Base-by-base conservation (phyloP, 1,139 yeast species). In the Yamadazyma taylorii region DNA sequence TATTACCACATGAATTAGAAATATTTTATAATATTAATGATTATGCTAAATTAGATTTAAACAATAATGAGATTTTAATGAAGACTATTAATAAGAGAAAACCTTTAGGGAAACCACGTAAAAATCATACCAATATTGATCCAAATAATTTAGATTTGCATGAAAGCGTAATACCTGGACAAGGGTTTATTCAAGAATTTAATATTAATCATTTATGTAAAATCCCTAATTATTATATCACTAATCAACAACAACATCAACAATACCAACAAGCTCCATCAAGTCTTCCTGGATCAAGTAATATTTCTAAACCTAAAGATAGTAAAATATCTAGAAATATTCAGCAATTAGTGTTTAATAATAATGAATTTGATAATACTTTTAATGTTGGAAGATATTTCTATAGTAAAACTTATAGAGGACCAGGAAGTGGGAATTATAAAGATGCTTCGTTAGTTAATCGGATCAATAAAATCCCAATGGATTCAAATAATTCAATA, bases 351-450 rank as follows among this genome's bases (percentile, higher is more conserved):
- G 60, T 61, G 4, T 58, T 61, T 34, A 63, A 59, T 43, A 62
- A 58, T 39, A 74, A 69, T 37, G 60, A 55, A 39, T 29, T 19
- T 13, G 32, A 29, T 19, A 74, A 67, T 35, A 56, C 56, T 29
- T 55, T 56, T 43, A 58, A 58, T 39, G 64, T 61, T 39, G 52
- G 64, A 28, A 69, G 64, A 42, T 71, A 70, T 45, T 70, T 59
- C 46, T 71, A 70, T 45, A 58, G 64, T 12, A 67, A 67, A 43
- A 53, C 62, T 17, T 68, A 68, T 42, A 55, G 76, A 32, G 76
- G 77, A 0, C 74, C 75, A 4, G 75, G 75, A 1, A 65, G 71
- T 39, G 75, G 77, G 3, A 70, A 69, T 43, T 71, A 69, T 45
- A 71, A 71, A 45, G 77, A 71, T 49, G 73, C 70, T 0, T 64